Base-by-base conservation (phyloP, 2,329 filamentous ascomycete species). In the Alternaria metachromatica region DNA sequence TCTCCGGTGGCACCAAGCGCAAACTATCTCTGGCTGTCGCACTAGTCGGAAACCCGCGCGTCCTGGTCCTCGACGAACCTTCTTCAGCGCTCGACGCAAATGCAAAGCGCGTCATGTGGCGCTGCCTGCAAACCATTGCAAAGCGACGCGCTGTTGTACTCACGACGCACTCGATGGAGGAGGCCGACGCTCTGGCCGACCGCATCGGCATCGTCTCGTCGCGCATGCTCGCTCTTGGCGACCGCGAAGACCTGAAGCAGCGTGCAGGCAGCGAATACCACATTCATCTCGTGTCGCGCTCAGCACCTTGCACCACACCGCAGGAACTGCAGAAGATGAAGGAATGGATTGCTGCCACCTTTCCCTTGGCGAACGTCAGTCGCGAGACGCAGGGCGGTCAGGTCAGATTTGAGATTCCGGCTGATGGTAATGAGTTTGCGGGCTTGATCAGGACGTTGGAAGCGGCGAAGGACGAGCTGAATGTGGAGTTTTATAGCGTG, bases 31-130 rank as follows among this genome's bases (percentile, higher is more conserved):
- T 97, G 0, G 94, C 92, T 4, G 97, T 97, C 58, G 94, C 95
- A 0, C 83, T 98, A 1, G 97, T 97, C 87, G 95, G 94, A 4
- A 97, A 97, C 72, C 94, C 94, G 0, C 88, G 90, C 0, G 94
- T 97, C 0, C 83, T 98, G 1, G 85, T 97, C 0, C 89, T 97
- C 2, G 95, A 98, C 74, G 95, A 97, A 76, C 95, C 95, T 0
- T 92, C 88, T 0, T 94, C 90, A 0, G 94, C 94, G 0, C 92
- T 97, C 82, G 95, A 98, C 72, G 94, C 94, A 0, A 93, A 93
- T 0, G 91, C 93, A 0, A 97, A 97, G 80, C 88, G 95, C 44
- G 87, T 96, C 68, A 97, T 98, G 92, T 97, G 95, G 95, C 88
- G 88, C 60, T 41, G 37, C 9, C 37, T 41, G n/a, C 37, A 41